Percentiles rank a stretch among this genome's conserved stretches.
These are phyloP conservation scores for Picochlorum sp. DNA, from an alignment of 139 green algal genomes.

Conservation along the genomic window DNA sequence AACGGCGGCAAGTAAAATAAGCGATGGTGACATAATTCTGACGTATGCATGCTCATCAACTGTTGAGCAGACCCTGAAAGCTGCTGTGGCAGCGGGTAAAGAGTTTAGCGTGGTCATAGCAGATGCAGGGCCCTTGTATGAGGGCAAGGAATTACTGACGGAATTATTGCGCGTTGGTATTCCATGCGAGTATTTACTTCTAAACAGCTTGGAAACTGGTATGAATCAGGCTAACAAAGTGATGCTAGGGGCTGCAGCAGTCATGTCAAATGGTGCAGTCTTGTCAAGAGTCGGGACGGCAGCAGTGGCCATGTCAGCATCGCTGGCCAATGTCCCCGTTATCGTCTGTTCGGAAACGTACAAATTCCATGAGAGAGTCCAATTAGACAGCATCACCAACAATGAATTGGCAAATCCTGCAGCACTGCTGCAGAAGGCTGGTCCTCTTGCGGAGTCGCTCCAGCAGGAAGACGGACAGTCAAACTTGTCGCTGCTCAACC, in stretches of 20 bases:
- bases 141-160: slow-evolving; percentile 61
- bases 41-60: slow-evolving; percentile 73
- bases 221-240: slow-evolving; percentile 76
- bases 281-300: slow-evolving; percentile 74
- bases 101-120: slow-evolving; percentile 77
- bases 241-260: slow-evolving; percentile 80
- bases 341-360: slow-evolving; percentile 89
- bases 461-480: background rate
- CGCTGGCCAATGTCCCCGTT: slow-evolving; percentile 64
- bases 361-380: slow-evolving; percentile 82
- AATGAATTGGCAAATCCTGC: slow-evolving; percentile 91
- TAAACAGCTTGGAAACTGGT: slow-evolving; percentile 69
- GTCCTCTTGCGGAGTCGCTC: background rate
- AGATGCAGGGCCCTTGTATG: slow-evolving; percentile 70
- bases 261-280: slow-evolving; percentile 89
- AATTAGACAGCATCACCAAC: slow-evolving; percentile 85
- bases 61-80: slow-evolving; percentile 48
- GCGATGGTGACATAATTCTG: slow-evolving; percentile 82
- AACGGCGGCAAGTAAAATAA: slow-evolving; percentile 66
- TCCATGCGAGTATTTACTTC: slow-evolving; percentile 62
- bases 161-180: slow-evolving; percentile 54
- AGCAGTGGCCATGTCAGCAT: slow-evolving; percentile 73
- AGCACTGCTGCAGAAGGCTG: slow-evolving; percentile 26
- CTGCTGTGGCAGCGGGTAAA: slow-evolving; percentile 39
- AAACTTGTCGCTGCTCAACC: slow-evolving; percentile 53